Evolutionary conservation across 352 stramenopile species (phyloP).

Genomic region (Globisporangium heterothallicum): DNA sequence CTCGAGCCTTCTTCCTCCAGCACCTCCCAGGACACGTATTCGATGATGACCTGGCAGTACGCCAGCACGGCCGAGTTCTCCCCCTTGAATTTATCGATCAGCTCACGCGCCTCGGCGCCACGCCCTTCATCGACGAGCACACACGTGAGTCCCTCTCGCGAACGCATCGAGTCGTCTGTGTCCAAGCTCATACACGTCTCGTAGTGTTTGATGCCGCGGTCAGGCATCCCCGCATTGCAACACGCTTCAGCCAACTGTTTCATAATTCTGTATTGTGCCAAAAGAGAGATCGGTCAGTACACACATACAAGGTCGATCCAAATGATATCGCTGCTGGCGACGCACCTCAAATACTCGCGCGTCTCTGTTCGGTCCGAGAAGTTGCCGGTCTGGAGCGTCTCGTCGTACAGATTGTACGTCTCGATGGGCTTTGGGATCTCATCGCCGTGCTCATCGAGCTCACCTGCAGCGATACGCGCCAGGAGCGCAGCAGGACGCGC

Average conservation of each 20-base stretch:
- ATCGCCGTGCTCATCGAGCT: constrained; percentile 71
- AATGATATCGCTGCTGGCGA: no score
- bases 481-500: constrained; percentile 63
- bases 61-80: constrained; percentile 62
- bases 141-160: constrained; percentile 67
- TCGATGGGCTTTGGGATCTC: constrained; percentile 69
- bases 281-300: constrained; percentile 1
- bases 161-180: constrained; percentile 46
- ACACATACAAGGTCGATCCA: not conserved
- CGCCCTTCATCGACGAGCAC: constrained; percentile 76
- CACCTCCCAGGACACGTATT: constrained; percentile 87
- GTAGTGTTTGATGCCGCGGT: constrained; percentile 80
- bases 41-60: constrained; percentile 80
- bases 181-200: constrained; percentile 76
- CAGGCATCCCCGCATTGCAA: constrained; percentile 62
- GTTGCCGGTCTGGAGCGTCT: constrained; percentile 42
- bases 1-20: constrained; percentile 77
- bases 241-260: constrained; percentile 71
- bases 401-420: constrained; percentile 70
- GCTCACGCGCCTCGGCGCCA: constrained; percentile 54
- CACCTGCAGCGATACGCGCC: constrained; percentile 69
- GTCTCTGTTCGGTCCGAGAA: constrained; percentile 60
- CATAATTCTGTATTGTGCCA: constrained; percentile 30
- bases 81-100: constrained; percentile 57
- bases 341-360: constrained; percentile 59